Percentiles rank a stretch among this genome's conserved stretches.
These are phyloP conservation scores for Mycocentrospora acerina DNA, from an alignment of 2,329 filamentous ascomycete genomes.

Conservation along the genomic window DNA sequence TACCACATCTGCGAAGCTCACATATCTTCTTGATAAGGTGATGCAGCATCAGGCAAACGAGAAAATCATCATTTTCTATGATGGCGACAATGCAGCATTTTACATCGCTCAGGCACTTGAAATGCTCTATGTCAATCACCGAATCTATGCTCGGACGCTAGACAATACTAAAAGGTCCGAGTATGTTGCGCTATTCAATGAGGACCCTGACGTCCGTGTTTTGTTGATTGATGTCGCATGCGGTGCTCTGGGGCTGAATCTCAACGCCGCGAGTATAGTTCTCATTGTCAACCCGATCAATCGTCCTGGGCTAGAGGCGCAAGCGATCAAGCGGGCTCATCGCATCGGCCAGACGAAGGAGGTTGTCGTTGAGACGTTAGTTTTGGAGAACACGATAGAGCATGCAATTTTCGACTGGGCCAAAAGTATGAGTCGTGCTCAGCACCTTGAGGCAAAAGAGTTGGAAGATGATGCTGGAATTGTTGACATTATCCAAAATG, in stretches of 20 bases:
- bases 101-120: slow-evolving; percentile 85
- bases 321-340: slow-evolving; percentile 87
- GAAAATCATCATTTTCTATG: slow-evolving; percentile 92
- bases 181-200: slow-evolving; percentile 79
- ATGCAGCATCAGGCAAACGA: slow-evolving; percentile 67
- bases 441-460: slow-evolving; percentile 58
- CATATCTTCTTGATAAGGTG: slow-evolving; percentile 77
- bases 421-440: slow-evolving; percentile 68
- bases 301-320: slow-evolving; percentile 79
- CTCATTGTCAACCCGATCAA: slow-evolving; percentile 90
- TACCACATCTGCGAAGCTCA: slow-evolving; percentile 83
- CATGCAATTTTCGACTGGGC: slow-evolving; percentile 77
- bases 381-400: slow-evolving; percentile 78
- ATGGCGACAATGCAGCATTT: slow-evolving; percentile 81
- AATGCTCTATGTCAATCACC: slow-evolving; percentile 62
- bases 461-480: slow-evolving; percentile 62
- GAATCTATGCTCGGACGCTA: slow-evolving; percentile 67
- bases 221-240: slow-evolving; percentile 89
- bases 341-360: slow-evolving; percentile 79
- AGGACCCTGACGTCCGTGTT: slow-evolving; percentile 68
- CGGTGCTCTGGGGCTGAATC: slow-evolving; percentile 84
- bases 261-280: slow-evolving; percentile 78
- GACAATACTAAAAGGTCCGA: slow-evolving; percentile 64
- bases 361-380: slow-evolving; percentile 83
- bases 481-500: slow-evolving; percentile 59